A percentile compares a stretch with the other conserved stretches of the same genome.
Evolutionary conservation across 192 early-diverging fungal species (phyloP).

Genomic region (Spizellomyces sp.): DNA sequence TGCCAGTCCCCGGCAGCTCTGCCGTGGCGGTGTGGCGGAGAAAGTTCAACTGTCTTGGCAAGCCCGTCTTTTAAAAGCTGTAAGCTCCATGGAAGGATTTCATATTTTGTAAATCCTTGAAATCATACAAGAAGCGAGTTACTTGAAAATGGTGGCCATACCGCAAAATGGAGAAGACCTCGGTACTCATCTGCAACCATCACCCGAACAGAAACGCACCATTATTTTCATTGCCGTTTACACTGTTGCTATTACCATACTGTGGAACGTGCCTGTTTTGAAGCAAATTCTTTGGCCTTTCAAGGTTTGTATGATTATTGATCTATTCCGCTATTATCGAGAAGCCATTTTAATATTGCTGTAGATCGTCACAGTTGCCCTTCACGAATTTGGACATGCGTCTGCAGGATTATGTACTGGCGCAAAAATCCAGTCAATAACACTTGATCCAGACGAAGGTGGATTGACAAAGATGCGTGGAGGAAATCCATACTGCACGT

Average conservation of each 20-base stretch:
- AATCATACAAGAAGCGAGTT: too few species aligned
- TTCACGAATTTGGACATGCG: slow-evolving; percentile 97
- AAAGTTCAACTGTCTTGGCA: too few species aligned
- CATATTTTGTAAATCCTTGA: too few species aligned
- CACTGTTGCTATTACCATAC: slow-evolving; percentile 31
- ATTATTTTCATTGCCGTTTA: slow-evolving; percentile 57
- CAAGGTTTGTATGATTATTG: slow-evolving; percentile 60
- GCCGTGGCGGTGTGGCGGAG: too few species aligned
- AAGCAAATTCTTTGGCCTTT: slow-evolving; percentile 92
- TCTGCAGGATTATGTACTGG: slow-evolving; percentile 84
- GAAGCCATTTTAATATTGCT: not conserved
- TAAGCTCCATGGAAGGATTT: too few species aligned
- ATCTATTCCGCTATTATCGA: not conserved
- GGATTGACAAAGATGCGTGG: slow-evolving; percentile 81
- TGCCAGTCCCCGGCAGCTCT: too few species aligned
- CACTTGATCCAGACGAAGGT: slow-evolving; percentile 91
- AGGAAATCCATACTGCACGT: slow-evolving; percentile 78
- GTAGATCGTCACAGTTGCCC: slow-evolving; percentile 82
- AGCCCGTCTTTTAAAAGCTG: too few species aligned
- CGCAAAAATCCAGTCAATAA: slow-evolving; percentile 84
- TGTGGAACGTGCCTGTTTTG: slow-evolving; percentile 87
- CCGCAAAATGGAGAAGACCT: slow-evolving; percentile 7
- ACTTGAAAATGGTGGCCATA: not conserved
- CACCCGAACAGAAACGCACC: slow-evolving; percentile 43
- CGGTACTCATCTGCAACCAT: slow-evolving; percentile 27